These are phyloP conservation scores for Roridomyces roridus DNA, from an alignment of 768 basidiomycete species.

Conservation along the genomic window DNA sequence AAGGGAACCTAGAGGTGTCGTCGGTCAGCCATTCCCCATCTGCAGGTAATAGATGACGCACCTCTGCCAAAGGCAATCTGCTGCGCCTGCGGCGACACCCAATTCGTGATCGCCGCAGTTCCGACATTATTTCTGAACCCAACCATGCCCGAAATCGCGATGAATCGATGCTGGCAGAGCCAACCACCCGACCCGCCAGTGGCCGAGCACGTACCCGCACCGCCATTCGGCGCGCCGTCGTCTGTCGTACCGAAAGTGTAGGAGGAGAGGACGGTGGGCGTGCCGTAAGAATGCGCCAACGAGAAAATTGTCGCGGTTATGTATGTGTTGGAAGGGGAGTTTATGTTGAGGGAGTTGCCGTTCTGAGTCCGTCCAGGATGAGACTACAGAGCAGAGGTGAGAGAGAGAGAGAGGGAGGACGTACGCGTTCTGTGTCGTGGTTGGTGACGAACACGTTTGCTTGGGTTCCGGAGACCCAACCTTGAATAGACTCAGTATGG, in stretches of 20 bases:
- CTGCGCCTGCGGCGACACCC: constrained; percentile 61
- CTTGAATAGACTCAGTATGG: constrained; percentile 34
- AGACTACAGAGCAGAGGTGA: too few species aligned
- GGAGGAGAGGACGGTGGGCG: constrained; percentile 65
- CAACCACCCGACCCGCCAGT: constrained; percentile 63
- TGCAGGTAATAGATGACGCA: constrained; percentile 24
- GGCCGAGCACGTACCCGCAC: constrained; percentile 51
- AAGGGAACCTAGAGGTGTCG: constrained; percentile 55
- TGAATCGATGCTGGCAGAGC: constrained; percentile 71
- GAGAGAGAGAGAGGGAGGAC: constrained; percentile 10
- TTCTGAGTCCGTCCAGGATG: too few species aligned
- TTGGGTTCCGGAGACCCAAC: constrained; percentile 58
- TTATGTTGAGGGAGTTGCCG: constrained; percentile 58
- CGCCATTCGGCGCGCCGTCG: constrained; percentile 66
- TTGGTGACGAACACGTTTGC: constrained; percentile 75
- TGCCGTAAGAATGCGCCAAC: constrained; percentile 71
- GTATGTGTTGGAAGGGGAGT: constrained; percentile 72
- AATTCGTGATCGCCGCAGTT: constrained; percentile 53
- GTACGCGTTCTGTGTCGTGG: constrained; percentile 71
- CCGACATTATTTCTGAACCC: constrained; percentile 69
- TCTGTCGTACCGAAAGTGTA: constrained; percentile 59
- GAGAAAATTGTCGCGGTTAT: constrained; percentile 66
- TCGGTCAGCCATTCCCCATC: neutral
- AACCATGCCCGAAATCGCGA: constrained; percentile 65
- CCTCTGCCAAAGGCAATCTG: constrained; percentile 76